phyloP scores from a whole-genome alignment of 2,329 filamentous ascomycete species.

The Paracoccidioides brasiliensis region DNA sequence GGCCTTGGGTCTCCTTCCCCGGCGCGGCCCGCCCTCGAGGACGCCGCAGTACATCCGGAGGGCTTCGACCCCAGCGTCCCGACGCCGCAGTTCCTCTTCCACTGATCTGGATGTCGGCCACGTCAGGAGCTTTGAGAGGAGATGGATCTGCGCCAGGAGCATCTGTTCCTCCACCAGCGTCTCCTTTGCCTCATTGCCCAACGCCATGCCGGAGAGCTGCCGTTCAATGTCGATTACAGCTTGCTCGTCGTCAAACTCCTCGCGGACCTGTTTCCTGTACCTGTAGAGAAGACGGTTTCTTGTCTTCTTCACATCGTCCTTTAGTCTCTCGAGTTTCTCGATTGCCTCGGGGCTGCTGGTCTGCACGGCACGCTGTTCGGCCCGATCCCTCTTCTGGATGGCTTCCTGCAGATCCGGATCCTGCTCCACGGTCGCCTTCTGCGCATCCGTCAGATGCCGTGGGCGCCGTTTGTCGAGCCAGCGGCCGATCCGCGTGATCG shows the following conservation, averaged over 20 bases:
- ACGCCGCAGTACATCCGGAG: conserved; percentile 13
- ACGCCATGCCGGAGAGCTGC: conserved; percentile 9
- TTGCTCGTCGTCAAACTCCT: conserved; percentile 11
- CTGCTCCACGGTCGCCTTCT: conserved; percentile 10
- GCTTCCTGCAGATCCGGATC: conserved; percentile 10
- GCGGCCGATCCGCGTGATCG: conserved; percentile 11
- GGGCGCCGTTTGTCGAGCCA: conserved; percentile 10
- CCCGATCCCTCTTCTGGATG: background rate
- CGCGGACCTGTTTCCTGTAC: conserved; percentile 5
- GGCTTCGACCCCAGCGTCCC: conserved; percentile 12
- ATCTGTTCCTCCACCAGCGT: conserved; percentile 8
- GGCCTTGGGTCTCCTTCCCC: background rate
- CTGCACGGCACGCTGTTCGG: background rate
- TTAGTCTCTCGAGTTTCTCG: conserved; percentile 2
- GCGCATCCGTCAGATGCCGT: conserved; percentile 6
- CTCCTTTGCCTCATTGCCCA: conserved; percentile 7
- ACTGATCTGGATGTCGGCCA: conserved; percentile 5
- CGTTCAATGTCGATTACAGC: conserved; percentile 12
- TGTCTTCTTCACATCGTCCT: conserved; percentile 10
- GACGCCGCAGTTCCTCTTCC: conserved; percentile 13
- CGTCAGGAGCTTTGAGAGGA: conserved; percentile 15
- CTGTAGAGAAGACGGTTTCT: conserved; percentile 6
- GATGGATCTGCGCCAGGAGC: conserved; percentile 13
- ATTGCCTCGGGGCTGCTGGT: background rate
- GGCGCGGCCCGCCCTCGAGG: conserved; percentile 11